Conservation (phyloP, 768 basidiomycete species). For the Lactarius tabidus region DNA sequence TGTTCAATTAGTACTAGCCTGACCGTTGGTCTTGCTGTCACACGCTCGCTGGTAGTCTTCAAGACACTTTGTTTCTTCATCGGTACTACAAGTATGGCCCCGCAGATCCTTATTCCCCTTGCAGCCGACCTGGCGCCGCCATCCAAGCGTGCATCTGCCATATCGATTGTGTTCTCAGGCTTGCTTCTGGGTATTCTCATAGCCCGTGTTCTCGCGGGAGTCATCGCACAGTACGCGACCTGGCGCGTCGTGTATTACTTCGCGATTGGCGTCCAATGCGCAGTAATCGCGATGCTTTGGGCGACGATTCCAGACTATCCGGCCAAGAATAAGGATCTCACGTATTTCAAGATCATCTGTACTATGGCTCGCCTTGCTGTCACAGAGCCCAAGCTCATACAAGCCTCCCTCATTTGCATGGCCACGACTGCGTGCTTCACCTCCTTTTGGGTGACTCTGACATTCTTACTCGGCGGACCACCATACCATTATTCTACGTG, state of each 20-base stretch:
- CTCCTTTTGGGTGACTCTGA: conserved; percentile 53
- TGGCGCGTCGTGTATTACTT: conserved; percentile 44
- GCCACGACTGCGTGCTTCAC: conserved; percentile 54
- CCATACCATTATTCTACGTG: conserved; percentile 76
- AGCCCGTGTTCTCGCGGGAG: conserved; percentile 55
- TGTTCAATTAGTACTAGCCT: conserved; percentile 45
- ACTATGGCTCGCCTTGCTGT: conserved; percentile 74
- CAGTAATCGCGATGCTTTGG: conserved; percentile 13
- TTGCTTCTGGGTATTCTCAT: conserved; percentile 69
- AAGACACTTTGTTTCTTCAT: conserved; percentile 67
- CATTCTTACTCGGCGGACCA: conserved; percentile 73
- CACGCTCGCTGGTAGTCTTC: conserved; percentile 54
- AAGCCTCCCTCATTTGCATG: conserved; percentile 58
- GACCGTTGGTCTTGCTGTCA: conserved; percentile 68
- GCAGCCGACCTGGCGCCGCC: conserved; percentile 82
- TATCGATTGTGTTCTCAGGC: conserved; percentile 65
- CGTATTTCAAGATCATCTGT: conserved; percentile 50
- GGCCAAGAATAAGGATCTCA: conserved; percentile 15
- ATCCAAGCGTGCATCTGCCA: conserved; percentile 64
- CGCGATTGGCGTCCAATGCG: conserved; percentile 34
- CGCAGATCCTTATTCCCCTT: conserved; percentile 69
- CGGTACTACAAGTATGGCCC: conserved; percentile 66
- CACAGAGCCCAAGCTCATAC: conserved; percentile 76
- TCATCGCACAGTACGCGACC: conserved; percentile 39
- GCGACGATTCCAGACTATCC: conserved; percentile 22